phyloP scores from a whole-genome alignment of 1,284 basidiomycete genomes.

The Anthracocystis walkeri region DNA sequence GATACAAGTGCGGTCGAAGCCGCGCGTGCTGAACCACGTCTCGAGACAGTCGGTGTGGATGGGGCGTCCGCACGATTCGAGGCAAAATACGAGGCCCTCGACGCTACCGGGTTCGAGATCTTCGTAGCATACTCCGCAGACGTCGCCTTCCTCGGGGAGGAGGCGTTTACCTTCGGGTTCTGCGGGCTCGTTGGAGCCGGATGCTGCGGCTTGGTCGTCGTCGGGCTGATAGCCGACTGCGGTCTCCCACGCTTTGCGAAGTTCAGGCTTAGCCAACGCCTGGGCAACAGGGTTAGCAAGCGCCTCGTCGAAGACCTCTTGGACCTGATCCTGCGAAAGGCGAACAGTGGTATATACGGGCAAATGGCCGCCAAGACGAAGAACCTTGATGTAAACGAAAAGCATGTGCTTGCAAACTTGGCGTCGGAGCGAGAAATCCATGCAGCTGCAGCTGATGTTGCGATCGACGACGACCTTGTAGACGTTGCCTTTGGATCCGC shows the following conservation, averaged over 20 bases:
- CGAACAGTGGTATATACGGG: conserved; percentile 21
- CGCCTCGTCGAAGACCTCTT: conserved; percentile 28
- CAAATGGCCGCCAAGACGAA: conserved; percentile 30
- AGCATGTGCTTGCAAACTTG: conserved; percentile 44
- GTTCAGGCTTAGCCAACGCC: conserved; percentile 28
- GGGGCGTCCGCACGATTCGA: conserved; percentile 44
- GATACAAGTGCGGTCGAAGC: conserved; percentile 33
- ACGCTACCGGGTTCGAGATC: conserved; percentile 37
- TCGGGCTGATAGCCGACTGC: conserved; percentile 29
- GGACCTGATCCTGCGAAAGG: conserved; percentile 18
- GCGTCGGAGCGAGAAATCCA: conserved; percentile 30
- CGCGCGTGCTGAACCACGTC: conserved; percentile 36
- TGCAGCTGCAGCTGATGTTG: conserved; percentile 30
- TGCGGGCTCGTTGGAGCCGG: neutral
- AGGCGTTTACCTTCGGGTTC: conserved; percentile 24
- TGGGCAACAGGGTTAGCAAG: conserved; percentile 28
- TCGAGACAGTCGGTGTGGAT: conserved; percentile 45
- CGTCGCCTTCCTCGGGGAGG: conserved; percentile 39
- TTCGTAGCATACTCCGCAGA: conserved; percentile 51
- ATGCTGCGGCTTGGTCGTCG: neutral
- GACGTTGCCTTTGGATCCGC: conserved; percentile 41
- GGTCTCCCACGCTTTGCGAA: conserved; percentile 38
- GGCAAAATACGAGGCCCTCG: conserved; percentile 45
- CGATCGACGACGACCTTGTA: conserved; percentile 38
- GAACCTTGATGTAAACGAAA: conserved; percentile 47